Conservation (phyloP, 768 basidiomycete species). For the Floccularia luteovirens region DNA sequence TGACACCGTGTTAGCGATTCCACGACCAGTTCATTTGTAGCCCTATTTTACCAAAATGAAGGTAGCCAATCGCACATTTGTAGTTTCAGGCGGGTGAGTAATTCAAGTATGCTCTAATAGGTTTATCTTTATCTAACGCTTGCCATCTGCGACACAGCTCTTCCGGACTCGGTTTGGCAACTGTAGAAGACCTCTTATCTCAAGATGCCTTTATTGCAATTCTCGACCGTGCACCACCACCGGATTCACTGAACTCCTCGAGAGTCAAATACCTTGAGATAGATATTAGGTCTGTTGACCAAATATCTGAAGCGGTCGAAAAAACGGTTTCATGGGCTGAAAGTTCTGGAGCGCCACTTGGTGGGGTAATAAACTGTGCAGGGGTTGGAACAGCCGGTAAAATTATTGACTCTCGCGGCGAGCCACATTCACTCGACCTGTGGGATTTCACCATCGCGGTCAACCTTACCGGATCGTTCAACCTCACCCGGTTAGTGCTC, state of each 20-base stretch:
- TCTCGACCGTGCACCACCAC: slow-evolving; percentile 39
- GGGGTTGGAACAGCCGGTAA: slow-evolving; percentile 39
- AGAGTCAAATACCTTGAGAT: slow-evolving; percentile 30
- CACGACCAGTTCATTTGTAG: not conserved
- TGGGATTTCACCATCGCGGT: slow-evolving; percentile 47
- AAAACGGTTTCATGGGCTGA: slow-evolving; percentile 30
- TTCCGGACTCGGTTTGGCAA: slow-evolving; percentile 50
- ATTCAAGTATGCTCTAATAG: not conserved
- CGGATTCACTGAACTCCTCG: slow-evolving; percentile 12
- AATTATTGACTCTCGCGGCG: slow-evolving; percentile 37
- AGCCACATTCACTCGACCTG: slow-evolving; percentile 38
- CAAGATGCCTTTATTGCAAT: slow-evolving; percentile 41
- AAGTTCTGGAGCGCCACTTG: slow-evolving; percentile 35
- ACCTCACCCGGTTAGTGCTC: slow-evolving; percentile 47
- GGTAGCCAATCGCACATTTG: slow-evolving; percentile 42
- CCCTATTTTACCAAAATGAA: slow-evolving; percentile 27
- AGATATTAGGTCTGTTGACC: slow-evolving; percentile 28
- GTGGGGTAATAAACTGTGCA: slow-evolving; percentile 54
- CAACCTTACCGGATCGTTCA: slow-evolving; percentile 53
- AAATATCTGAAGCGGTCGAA: slow-evolving; percentile 31
- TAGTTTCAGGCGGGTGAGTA: slow-evolving; percentile 50
- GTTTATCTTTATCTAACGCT: too few relatives aligned
- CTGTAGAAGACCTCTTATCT: slow-evolving; percentile 35
- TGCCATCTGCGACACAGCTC: slow-evolving; percentile 23
- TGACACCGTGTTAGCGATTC: not conserved